Percentiles rank a stretch among this genome's conserved stretches.
Evolutionary conservation across 495 filamentous ascomycete genomes (phyloP).

Genomic region (Lichina pygmaea): DNA sequence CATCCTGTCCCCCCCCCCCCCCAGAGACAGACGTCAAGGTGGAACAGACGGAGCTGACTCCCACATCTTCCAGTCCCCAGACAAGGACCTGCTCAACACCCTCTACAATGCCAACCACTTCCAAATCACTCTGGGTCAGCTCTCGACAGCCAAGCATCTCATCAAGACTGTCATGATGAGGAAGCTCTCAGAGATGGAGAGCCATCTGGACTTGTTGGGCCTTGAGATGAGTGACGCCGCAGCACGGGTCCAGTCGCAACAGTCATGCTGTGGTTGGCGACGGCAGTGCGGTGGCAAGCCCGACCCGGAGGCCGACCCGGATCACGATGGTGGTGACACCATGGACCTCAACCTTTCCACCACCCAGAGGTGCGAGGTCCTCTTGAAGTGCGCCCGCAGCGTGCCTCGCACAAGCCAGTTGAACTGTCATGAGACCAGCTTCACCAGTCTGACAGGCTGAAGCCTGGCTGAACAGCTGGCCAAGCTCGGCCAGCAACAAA

Average conservation of each 20-base stretch:
- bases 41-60: background rate
- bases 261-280: slow-evolving; percentile 33
- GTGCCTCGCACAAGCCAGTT: slow-evolving; percentile 40
- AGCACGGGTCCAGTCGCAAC: slow-evolving; percentile 37
- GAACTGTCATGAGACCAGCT: slow-evolving; percentile 67
- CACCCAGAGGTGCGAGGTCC: slow-evolving; percentile 21
- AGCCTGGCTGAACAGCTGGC: slow-evolving; percentile 57
- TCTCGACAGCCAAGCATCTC: slow-evolving; percentile 83
- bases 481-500: slow-evolving; percentile 87
- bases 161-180: slow-evolving; percentile 75
- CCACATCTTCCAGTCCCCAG: slow-evolving; percentile 7
- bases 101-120: slow-evolving; percentile 96
- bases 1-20: background rate
- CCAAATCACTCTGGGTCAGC: slow-evolving; percentile 80
- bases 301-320: slow-evolving; percentile 15
- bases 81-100: slow-evolving; percentile 63
- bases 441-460: slow-evolving; percentile 28
- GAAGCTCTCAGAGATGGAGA: slow-evolving; percentile 62
- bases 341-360: slow-evolving; percentile 62
- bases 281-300: slow-evolving; percentile 2
- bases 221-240: slow-evolving; percentile 52
- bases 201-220: slow-evolving; percentile 57
- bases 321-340: slow-evolving; percentile 29
- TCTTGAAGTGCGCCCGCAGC: slow-evolving; percentile 49
- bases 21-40: background rate